These are phyloP conservation scores for Trichoderma afroharzianum DNA, from an alignment of 2,329 filamentous ascomycete genomes.

Conservation along the genomic window DNA sequence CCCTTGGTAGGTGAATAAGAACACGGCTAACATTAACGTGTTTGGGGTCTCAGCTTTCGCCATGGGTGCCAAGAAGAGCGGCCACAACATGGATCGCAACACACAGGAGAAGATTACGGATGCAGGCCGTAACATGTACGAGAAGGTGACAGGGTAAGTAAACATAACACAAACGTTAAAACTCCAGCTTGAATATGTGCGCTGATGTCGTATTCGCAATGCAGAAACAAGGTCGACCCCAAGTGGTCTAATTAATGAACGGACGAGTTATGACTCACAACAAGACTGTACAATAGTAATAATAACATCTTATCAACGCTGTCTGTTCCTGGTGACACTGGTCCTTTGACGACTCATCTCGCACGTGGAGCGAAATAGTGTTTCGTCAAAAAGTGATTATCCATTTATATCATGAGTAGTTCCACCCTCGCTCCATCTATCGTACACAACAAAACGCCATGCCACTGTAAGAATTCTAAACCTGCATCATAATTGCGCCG, in stretches of 20 bases:
- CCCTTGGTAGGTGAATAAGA: background rate
- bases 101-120: constrained; percentile 41
- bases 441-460: background rate
- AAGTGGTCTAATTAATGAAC: constrained; percentile 13
- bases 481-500: constrained; percentile 19
- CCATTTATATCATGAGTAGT: background rate
- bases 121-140: constrained; percentile 32
- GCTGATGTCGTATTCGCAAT: background rate
- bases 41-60: constrained; percentile 26
- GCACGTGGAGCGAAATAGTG: background rate
- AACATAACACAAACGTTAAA: background rate
- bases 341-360: background rate
- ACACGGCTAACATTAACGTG: background rate
- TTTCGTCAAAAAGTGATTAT: background rate
- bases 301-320: background rate
- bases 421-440: background rate
- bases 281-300: background rate
- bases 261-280: background rate
- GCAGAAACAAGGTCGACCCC: background rate
- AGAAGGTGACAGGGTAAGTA: constrained; percentile 38
- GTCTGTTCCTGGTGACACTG: too few relatives aligned
- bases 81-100: constrained; percentile 31
- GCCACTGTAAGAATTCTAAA: background rate
- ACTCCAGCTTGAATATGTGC: background rate
- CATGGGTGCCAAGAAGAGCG: constrained; percentile 32